Evolutionary conservation across 163 green algal genomes (phyloP).

Genomic region (Prototheca wickerhamii): DNA sequence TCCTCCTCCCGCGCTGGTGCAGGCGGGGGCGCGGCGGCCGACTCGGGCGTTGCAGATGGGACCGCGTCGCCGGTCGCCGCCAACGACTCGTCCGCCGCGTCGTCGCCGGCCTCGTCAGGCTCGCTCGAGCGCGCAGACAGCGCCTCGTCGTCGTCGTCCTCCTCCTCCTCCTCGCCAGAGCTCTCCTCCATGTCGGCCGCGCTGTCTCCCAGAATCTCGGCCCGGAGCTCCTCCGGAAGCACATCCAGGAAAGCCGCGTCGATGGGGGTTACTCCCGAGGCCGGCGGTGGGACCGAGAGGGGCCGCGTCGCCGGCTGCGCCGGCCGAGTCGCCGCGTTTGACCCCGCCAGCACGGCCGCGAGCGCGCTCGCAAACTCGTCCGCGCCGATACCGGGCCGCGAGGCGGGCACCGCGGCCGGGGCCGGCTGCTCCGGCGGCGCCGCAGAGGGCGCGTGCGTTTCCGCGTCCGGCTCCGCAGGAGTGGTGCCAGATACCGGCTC

Average conservation of each 20-base stretch:
- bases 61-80: neutral
- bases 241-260: constrained; percentile 81
- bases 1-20: constrained; percentile 3
- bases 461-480: too few species aligned
- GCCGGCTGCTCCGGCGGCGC: neutral
- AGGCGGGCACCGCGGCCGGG: neutral
- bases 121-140: neutral
- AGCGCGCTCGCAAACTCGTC: neutral
- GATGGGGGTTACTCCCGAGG: constrained; percentile 49
- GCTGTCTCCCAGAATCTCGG: neutral
- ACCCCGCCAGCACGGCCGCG: neutral
- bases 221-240: constrained; percentile 63
- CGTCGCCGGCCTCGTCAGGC: neutral
- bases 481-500: too few species aligned
- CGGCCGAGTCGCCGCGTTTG: neutral
- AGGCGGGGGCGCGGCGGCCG: too few species aligned
- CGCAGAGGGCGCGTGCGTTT: too few species aligned
- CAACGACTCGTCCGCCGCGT: neutral
- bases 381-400: neutral
- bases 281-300: neutral
- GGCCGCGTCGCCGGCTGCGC: neutral
- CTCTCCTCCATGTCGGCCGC: neutral
- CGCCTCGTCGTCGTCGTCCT: constrained; percentile 8
- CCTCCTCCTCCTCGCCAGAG: constrained; percentile 25
- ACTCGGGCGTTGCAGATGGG: neutral